Evolutionary conservation across 805 yeast genomes (phyloP), one percentile per base, ranked within the genome.

Genomic region (Suhomyces vadensis): DNA sequence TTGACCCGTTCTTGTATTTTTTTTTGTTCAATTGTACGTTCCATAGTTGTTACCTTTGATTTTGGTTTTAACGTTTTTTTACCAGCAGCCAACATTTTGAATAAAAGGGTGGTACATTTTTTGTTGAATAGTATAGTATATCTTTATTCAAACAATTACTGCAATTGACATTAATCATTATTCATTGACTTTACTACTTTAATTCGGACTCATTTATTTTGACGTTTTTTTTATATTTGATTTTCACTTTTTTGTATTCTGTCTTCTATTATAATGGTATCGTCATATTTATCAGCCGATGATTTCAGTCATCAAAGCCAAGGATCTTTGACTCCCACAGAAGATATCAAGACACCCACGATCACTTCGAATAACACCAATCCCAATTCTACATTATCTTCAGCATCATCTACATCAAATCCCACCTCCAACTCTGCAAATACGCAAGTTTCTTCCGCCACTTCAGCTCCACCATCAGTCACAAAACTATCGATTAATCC

Each of bases 401-500:
- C 43, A 11, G 38, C 31, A 13, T 19, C 44, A 20, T 38, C 39
- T 13, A n/a, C 41, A n/a, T 20, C 31, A n/a, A 17, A 29, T 20
- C 33, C 33, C 4, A 20, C 33, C 20, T 6, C 33, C n/a, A 29
- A 16, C 10, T 16, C 33, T 16, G 33, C 14, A 17, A 29, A 29
- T 29, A 29, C 33, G n/a, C 33, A 29, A 29, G 33, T 14, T 16
- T 29, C 33, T 21, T 16, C 27, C 22, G 31, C 40, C 19, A 36
- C 44, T 20, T 21, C 38, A 7, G 16, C 24, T 19, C 10, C 39
- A 11, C 24, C 37, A 14, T 11, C 20, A 29, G 37, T 24, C 14
- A 33, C 37, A 26, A 38, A 43, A 19, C 11, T 31, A 11, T 20
- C 37, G 6, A 33, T 42, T 22, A 37, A 42, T 23, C 37, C 45